A percentile compares a stretch with the other conserved stretches of the same genome.
These are phyloP conservation scores for Cystobasidium tubakii DNA, from an alignment of 768 basidiomycete species.

Conservation along the genomic window DNA sequence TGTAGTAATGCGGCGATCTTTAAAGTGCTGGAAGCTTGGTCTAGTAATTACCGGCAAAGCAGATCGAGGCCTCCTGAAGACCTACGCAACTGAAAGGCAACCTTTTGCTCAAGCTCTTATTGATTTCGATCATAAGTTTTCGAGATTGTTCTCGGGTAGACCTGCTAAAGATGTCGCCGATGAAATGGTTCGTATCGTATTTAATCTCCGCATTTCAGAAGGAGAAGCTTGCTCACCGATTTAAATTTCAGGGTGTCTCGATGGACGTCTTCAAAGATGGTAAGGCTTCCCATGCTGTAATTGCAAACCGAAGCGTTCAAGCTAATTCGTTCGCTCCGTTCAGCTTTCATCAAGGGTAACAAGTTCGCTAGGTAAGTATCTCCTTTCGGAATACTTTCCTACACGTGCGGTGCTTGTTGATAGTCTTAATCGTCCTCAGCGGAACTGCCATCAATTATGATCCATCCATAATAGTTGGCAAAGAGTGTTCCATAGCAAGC, in stretches of 20 bases:
- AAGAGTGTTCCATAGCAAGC: slow-evolving; percentile 25
- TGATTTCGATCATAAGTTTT: slow-evolving; percentile 51
- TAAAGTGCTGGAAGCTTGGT: slow-evolving; percentile 41
- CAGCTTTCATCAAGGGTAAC: slow-evolving; percentile 39
- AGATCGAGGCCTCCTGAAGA: slow-evolving; percentile 41
- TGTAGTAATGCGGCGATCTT: background rate
- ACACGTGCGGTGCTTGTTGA: too few relatives aligned
- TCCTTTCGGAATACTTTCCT: too few relatives aligned
- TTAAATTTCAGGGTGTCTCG: slow-evolving; percentile 29
- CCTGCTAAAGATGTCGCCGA: slow-evolving; percentile 53
- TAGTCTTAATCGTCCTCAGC: background rate
- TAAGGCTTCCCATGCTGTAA: background rate
- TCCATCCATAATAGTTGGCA: slow-evolving; percentile 40
- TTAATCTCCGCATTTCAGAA: background rate
- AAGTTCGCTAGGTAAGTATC: slow-evolving; percentile 39
- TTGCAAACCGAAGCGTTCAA: background rate
- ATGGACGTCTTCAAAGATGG: slow-evolving; percentile 44
- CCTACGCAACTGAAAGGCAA: slow-evolving; percentile 57
- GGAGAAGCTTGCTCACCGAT: background rate
- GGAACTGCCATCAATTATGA: slow-evolving; percentile 46
- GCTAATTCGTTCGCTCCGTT: background rate
- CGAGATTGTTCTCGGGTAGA: slow-evolving; percentile 64
- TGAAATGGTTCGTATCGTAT: slow-evolving; percentile 12
- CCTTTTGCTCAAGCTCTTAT: slow-evolving; percentile 58
- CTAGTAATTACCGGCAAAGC: slow-evolving; percentile 43